Conservation (phyloP, 2,329 filamentous ascomycete genomes). For the Tolypocladium pustulatum region DNA sequence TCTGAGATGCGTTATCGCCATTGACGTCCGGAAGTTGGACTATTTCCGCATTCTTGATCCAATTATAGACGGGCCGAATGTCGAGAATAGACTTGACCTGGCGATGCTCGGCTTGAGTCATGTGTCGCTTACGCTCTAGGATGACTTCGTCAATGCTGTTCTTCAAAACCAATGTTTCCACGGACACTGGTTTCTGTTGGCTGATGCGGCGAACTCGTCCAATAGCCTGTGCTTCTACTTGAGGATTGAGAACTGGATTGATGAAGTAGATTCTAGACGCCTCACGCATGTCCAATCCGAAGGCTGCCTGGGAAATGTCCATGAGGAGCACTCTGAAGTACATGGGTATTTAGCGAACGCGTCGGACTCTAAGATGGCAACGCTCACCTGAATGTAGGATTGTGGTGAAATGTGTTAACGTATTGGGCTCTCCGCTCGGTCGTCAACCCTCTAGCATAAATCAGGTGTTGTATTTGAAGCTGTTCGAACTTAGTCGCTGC, state of each 20-base stretch:
- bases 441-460: constrained; percentile 55
- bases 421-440: constrained; percentile 60
- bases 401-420: constrained; percentile 66
- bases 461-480: constrained; percentile 50
- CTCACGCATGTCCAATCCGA: constrained; percentile 73
- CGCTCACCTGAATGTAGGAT: constrained; percentile 44
- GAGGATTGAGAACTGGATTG: constrained; percentile 75
- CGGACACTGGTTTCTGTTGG: constrained; percentile 66
- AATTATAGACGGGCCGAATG: constrained; percentile 45
- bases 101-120: constrained; percentile 58
- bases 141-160: constrained; percentile 81
- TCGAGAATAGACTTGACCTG: constrained; percentile 47
- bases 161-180: constrained; percentile 75
- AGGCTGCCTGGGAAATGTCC: constrained; percentile 82
- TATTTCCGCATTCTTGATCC: constrained; percentile 45
- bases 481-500: constrained; percentile 13
- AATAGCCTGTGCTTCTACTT: constrained; percentile 82
- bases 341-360: neutral
- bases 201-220: constrained; percentile 84
- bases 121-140: constrained; percentile 58
- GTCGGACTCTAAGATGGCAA: neutral
- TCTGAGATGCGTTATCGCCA: constrained; percentile 31
- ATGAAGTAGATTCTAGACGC: constrained; percentile 85
- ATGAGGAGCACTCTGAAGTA: constrained; percentile 65
- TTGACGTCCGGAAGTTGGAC: constrained; percentile 18